Conservation (phyloP, 768 basidiomycete species). For the Auricularia cornea region DNA sequence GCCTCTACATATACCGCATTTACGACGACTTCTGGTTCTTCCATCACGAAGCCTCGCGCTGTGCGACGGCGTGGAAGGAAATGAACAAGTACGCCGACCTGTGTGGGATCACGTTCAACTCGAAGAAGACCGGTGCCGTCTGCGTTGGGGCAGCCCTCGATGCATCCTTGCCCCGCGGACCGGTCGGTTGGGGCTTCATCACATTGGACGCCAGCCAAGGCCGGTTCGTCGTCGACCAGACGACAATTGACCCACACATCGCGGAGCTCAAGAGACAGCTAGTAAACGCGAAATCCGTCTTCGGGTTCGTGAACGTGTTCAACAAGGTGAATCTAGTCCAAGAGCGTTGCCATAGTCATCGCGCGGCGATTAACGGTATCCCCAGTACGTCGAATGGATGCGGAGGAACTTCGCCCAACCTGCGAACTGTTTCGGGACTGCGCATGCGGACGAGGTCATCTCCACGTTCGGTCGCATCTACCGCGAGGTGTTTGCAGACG, state of each 20-base stretch:
- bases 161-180: constrained; percentile 23
- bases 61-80: constrained; percentile 32
- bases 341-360: constrained; percentile 26
- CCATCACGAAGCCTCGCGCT: constrained; percentile 26
- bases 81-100: constrained; percentile 35
- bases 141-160: constrained; percentile 1
- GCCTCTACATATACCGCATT: constrained; percentile 36
- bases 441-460: constrained; percentile 25
- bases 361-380: constrained; percentile 14
- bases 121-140: constrained; percentile 34
- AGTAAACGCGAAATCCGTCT: constrained; percentile 26
- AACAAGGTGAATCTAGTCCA: constrained; percentile 36
- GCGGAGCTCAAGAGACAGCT: constrained; percentile 31
- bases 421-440: constrained; percentile 24
- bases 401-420: too few relatives aligned
- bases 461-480: constrained; percentile 27
- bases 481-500: constrained; percentile 23
- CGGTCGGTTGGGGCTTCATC: constrained; percentile 35
- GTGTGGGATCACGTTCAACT: constrained; percentile 34
- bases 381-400: too few relatives aligned
- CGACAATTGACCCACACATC: constrained; percentile 29
- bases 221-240: constrained; percentile 31
- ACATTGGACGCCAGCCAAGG: constrained; percentile 23
- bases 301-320: constrained; percentile 32
- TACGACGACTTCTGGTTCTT: constrained; percentile 42